phyloP scores from a whole-genome alignment of 169 alveolate species.

The Cystoisospora suis region DNA sequence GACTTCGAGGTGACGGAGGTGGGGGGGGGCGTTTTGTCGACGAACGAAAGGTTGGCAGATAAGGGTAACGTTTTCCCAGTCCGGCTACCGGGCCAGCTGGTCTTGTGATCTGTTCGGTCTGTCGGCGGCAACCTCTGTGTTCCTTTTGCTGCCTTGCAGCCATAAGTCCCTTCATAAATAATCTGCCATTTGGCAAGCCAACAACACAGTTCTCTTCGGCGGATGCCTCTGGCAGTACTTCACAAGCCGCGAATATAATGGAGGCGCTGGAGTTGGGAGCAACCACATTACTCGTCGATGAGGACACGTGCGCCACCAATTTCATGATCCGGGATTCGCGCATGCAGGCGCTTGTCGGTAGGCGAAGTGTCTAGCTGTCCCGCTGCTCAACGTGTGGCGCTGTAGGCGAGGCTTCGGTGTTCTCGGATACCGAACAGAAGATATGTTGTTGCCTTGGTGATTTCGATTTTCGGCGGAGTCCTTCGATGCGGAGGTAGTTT shows the following conservation, averaged over 20 bases:
- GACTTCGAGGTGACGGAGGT: too few species aligned
- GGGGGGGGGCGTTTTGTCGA: too few species aligned
- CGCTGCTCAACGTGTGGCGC: too few species aligned
- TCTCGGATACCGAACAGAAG: too few species aligned
- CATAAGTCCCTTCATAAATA: constrained; percentile 78
- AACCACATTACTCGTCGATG: constrained; percentile 70
- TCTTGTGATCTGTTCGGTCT: not conserved
- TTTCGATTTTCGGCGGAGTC: too few species aligned
- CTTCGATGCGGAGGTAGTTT: too few species aligned
- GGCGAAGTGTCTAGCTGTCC: too few species aligned
- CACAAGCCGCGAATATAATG: constrained; percentile 83
- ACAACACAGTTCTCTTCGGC: constrained; percentile 49
- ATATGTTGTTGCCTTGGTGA: too few species aligned
- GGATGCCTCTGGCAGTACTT: constrained; percentile 81
- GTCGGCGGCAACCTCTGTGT: not conserved
- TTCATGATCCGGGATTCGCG: constrained; percentile 72
- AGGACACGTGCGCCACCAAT: constrained; percentile 81
- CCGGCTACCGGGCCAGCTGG: not conserved
- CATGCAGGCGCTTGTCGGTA: constrained; percentile 69
- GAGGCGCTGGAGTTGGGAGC: constrained; percentile 82
- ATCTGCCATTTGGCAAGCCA: constrained; percentile 74
- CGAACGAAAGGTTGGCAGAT: too few species aligned
- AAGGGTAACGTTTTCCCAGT: too few species aligned
- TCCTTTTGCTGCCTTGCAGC: too few species aligned
- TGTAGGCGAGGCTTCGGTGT: too few species aligned